phyloP scores from a whole-genome alignment of 1,139 yeast species.

The Pichia sp. region DNA sequence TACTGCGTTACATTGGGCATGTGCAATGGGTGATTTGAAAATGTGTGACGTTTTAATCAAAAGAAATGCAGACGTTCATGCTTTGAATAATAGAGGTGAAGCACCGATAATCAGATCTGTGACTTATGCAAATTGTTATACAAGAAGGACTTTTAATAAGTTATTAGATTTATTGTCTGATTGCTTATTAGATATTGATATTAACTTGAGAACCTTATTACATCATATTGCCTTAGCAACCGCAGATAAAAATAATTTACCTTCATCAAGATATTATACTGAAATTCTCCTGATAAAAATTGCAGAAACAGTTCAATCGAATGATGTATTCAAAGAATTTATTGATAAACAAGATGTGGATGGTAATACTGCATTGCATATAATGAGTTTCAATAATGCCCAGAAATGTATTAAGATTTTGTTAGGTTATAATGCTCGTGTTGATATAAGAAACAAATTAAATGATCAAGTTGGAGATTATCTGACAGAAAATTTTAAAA shows the following conservation, averaged over 20 bases:
- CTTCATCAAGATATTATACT: conserved; percentile 75
- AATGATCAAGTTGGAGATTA: conserved; percentile 74
- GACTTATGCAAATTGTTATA: conserved; percentile 46
- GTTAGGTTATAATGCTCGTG: conserved; percentile 63
- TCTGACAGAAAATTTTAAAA: conserved; percentile 37
- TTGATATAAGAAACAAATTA: conserved; percentile 63
- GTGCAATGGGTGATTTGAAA: conserved; percentile 50
- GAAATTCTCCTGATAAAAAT: conserved; percentile 70
- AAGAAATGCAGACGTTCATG: conserved; percentile 34
- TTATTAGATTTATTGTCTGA: conserved; percentile 42
- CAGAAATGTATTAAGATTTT: conserved; percentile 69
- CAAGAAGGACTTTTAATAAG: conserved; percentile 41
- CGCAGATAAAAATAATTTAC: conserved; percentile 51
- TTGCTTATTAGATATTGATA: conserved; percentile 52
- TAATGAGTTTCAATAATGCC: conserved; percentile 71
- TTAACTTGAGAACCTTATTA: conserved; percentile 59
- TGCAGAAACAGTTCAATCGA: conserved; percentile 47
- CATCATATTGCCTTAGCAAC: conserved; percentile 77
- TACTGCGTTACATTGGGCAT: conserved; percentile 57
- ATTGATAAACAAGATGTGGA: conserved; percentile 71
- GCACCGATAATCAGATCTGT: conserved; percentile 54
- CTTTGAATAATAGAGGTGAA: conserved; percentile 45
- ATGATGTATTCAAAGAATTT: conserved; percentile 54
- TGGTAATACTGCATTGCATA: conserved; percentile 86
- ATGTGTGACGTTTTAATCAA: conserved; percentile 43